These are phyloP conservation scores for Leccinum olivaceopallidum DNA, from an alignment of 768 basidiomycete species.

Conservation along the genomic window DNA sequence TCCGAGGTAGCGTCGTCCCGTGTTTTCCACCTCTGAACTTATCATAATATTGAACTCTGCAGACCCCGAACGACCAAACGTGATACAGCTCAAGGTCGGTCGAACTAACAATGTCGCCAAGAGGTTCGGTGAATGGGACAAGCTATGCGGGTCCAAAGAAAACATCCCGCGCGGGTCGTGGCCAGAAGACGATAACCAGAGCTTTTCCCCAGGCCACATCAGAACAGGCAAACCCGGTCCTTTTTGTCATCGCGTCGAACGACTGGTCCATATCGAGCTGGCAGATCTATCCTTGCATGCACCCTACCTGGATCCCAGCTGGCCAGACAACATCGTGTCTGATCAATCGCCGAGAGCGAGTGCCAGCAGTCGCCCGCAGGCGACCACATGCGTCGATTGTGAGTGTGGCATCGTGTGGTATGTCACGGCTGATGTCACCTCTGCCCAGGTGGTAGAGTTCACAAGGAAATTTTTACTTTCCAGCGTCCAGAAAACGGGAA, in stretches of 20 bases:
- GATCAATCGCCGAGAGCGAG: conserved; percentile 8
- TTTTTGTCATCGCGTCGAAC: conserved; percentile 74
- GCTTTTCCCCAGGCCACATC: conserved; percentile 66
- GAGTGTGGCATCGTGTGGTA: conserved; percentile 17
- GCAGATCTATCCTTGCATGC: conserved; percentile 60
- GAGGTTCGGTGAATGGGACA: conserved; percentile 77
- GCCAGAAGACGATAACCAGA: conserved; percentile 52
- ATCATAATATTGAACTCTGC: conserved; percentile 9
- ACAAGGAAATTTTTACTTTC: conserved; percentile 83
- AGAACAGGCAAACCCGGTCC: conserved; percentile 59
- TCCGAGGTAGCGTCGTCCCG: conserved; percentile 51
- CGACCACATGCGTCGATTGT: conserved; percentile 45
- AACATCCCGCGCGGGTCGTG: conserved; percentile 75
- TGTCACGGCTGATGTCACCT: conserved; percentile 10
- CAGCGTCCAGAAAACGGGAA: conserved; percentile 49
- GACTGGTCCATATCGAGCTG: conserved; percentile 79
- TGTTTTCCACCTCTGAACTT: background rate
- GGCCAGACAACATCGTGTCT: conserved; percentile 36
- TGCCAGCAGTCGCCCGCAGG: conserved; percentile 18
- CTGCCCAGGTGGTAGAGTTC: conserved; percentile 51
- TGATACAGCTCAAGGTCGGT: conserved; percentile 76
- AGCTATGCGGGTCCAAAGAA: conserved; percentile 77
- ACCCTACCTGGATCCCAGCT: conserved; percentile 60
- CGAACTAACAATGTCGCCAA: conserved; percentile 72
- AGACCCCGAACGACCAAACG: conserved; percentile 37